Percentiles rank a stretch among this genome's conserved stretches.
phyloP scores from a whole-genome alignment of 2,329 filamentous ascomycete species.

The Rhynchosporium graminicola region DNA sequence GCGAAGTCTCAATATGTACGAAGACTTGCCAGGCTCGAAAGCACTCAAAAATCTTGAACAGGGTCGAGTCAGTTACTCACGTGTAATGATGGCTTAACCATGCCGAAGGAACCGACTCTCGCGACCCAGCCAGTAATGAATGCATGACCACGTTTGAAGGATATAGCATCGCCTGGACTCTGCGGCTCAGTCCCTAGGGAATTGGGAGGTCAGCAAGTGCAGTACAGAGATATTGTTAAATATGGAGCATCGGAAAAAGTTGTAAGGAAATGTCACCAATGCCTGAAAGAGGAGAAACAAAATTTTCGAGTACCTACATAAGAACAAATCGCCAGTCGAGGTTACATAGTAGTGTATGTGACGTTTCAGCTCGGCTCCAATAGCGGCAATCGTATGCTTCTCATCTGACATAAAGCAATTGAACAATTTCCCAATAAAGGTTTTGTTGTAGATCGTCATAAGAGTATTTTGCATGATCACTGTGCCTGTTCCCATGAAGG shows the following conservation, averaged over 20 bases:
- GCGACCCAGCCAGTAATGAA: slow-evolving; percentile 20
- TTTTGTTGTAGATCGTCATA: background rate
- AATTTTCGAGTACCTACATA: slow-evolving; percentile 8
- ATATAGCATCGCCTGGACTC: background rate
- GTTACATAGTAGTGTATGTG: slow-evolving; percentile 3
- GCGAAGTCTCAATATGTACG: background rate
- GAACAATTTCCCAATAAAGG: background rate
- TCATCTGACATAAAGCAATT: slow-evolving; percentile 2
- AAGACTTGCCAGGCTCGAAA: too few relatives aligned
- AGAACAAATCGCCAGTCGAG: slow-evolving; percentile 16
- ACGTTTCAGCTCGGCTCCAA: slow-evolving; percentile 16
- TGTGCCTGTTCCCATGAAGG: slow-evolving; percentile 1
- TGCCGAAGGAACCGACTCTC: slow-evolving; percentile 14
- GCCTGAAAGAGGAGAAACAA: background rate
- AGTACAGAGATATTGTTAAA: background rate
- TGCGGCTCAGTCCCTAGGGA: slow-evolving; percentile 7
- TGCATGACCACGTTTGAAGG: slow-evolving; percentile 11
- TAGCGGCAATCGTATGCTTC: slow-evolving; percentile 4
- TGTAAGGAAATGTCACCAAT: background rate
- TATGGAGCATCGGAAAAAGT: background rate
- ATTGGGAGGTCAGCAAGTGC: background rate
- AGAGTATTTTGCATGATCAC: slow-evolving; percentile 5
- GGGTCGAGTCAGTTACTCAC: background rate
- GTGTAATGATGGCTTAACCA: slow-evolving; percentile 11
- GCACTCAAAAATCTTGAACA: too few relatives aligned